These are phyloP conservation scores for Kwoniella botswanensis DNA, from an alignment of 768 basidiomycete genomes.

Conservation along the genomic window DNA sequence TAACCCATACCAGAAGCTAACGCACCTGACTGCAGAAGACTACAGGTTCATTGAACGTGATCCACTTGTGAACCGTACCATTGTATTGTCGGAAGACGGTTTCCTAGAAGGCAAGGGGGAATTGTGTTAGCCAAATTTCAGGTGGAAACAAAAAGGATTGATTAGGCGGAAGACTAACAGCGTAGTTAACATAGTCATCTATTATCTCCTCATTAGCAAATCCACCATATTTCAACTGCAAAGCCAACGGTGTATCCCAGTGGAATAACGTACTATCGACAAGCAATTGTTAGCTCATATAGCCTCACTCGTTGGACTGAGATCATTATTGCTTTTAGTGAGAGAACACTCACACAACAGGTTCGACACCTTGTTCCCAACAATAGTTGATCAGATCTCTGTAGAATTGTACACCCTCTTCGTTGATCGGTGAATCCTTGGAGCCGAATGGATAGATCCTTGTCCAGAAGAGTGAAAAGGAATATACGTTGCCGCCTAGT, in stretches of 20 bases:
- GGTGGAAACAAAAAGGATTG: too few species aligned
- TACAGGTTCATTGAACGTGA: slow-evolving; percentile 42
- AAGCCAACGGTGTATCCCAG: slow-evolving; percentile 39
- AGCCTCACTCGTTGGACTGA: too few species aligned
- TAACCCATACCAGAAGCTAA: background rate
- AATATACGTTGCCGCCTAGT: slow-evolving; percentile 65
- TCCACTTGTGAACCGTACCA: slow-evolving; percentile 41
- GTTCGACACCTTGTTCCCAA: slow-evolving; percentile 23
- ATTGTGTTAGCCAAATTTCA: too few species aligned
- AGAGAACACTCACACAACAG: slow-evolving; percentile 52
- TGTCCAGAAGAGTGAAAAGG: slow-evolving; percentile 66
- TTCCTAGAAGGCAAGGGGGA: slow-evolving; percentile 14
- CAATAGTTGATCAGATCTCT: slow-evolving; percentile 55
- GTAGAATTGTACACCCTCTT: slow-evolving; percentile 61
- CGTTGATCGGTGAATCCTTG: slow-evolving; percentile 64
- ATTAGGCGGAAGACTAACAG: background rate
- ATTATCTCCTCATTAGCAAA: slow-evolving; percentile 37
- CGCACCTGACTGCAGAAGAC: slow-evolving; percentile 30
- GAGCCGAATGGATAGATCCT: slow-evolving; percentile 64
- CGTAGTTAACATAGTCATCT: slow-evolving; percentile 37
- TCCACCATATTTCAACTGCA: slow-evolving; percentile 24
- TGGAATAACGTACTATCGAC: slow-evolving; percentile 61
- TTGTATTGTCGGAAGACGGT: slow-evolving; percentile 36
- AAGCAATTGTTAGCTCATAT: background rate
- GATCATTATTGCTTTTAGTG: too few species aligned